These are phyloP conservation scores for Malus orientalis DNA, from an alignment of 306 rosid genomes.

Conservation along the genomic window DNA sequence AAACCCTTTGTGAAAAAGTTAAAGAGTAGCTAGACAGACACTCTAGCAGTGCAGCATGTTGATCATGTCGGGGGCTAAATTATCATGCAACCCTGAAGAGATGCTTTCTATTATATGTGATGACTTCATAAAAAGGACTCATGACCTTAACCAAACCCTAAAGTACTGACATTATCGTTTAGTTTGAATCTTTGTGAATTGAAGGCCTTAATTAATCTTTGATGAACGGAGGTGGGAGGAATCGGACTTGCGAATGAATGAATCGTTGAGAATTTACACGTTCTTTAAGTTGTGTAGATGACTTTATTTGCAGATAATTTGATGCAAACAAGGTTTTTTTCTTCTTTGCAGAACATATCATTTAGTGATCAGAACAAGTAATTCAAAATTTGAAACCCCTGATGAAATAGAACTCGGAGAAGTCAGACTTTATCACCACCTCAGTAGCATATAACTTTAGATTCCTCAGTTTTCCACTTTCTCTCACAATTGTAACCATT, in stretches of 20 bases:
- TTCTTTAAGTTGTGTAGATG: neutral
- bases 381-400: neutral
- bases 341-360: neutral
- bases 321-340: neutral
- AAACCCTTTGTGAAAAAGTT: conserved; percentile 31
- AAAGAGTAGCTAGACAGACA: conserved; percentile 30
- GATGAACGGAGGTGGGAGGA: neutral
- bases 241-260: neutral
- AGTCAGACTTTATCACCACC: neutral
- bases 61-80: conserved; percentile 26
- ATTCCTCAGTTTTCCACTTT: neutral
- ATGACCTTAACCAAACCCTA: neutral
- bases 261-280: neutral
- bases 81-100: conserved; percentile 31
- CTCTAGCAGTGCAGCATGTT: conserved; percentile 40
- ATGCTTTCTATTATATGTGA: conserved; percentile 15
- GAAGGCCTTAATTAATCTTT: neutral
- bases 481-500: neutral
- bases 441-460: neutral
- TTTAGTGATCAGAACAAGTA: neutral
- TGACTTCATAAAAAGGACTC: conserved; percentile 9
- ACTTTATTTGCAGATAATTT: neutral
- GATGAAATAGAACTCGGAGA: neutral
- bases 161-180: conserved; percentile 9
- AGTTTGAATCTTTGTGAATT: neutral